Base-by-base conservation (phyloP, 768 basidiomycete genomes). In the Agaricus subrufescens region DNA sequence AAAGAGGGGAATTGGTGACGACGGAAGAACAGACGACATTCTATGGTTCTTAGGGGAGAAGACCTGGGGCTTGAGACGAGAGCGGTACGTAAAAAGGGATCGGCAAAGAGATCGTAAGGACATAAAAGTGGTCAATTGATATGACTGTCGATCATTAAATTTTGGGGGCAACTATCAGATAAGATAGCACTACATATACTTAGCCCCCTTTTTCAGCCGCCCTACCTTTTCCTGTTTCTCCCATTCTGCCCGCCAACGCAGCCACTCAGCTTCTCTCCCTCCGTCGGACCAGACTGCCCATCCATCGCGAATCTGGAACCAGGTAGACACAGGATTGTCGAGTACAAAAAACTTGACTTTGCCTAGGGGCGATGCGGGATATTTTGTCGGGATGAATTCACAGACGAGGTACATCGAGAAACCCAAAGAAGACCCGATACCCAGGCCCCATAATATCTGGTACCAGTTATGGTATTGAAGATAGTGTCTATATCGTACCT, bases 251-350 rank as follows among this genome's bases (percentile, higher is more conserved):
- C 79, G 78, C 91, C 91, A 94, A 27, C 69, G 67, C 56, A 67
- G 63, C 87, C 89, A 94, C 59, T 89, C 89, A 23, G 63, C 71
- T 65, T 88, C 88, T 26, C 80, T 76, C 2, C 91, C 91, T n/a
- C 86, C 86, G 66, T 94, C 91, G 3, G 73, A 62, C 86, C 89
- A 94, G 1, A 91, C 73, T 10, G 75, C 79, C 91, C 91, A 94
- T 5, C 91, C 89, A 64, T 94, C 91, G 47, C 89, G 78, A 43
- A 94, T 71, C 47, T 83, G 80, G 34, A 89, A 66, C 88, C 88
- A 93, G 0, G 67, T 71, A 4, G 76, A 77, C 19, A 90, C 31
- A 4, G 83, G 79, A 60, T 87, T 84, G 1, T 62, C 62, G 31
- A 94, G 65, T n/a, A 87, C 52, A 43, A 69, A 72, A 4, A 67